Percentiles rank a stretch among this genome's conserved stretches.
Evolutionary conservation across 2,329 filamentous ascomycete species (phyloP).

Genomic region (Lecanicillium sp.): DNA sequence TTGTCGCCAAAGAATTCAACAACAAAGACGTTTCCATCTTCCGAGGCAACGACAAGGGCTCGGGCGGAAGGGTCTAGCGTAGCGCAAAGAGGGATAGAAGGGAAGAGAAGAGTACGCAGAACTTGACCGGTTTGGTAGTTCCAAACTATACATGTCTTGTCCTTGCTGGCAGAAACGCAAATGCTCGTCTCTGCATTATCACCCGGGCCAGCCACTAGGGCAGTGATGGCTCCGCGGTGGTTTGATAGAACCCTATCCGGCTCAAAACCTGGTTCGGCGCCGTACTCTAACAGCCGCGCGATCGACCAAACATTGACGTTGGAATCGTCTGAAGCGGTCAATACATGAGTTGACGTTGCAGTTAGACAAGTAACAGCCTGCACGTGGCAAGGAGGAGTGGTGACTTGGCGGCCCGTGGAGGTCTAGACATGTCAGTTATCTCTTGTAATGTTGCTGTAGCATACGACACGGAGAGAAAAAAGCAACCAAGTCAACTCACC

Average conservation of each 20-base stretch:
- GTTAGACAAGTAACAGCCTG: constrained; percentile 72
- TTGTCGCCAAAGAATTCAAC: constrained; percentile 61
- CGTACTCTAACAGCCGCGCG: constrained; percentile 57
- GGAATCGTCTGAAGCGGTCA: constrained; percentile 77
- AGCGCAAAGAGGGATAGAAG: constrained; percentile 62
- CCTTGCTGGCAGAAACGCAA: constrained; percentile 73
- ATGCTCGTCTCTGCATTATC: constrained; percentile 64
- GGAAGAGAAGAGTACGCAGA: constrained; percentile 74
- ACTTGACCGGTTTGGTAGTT: constrained; percentile 74
- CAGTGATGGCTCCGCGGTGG: constrained; percentile 67
- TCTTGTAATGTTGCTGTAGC: constrained; percentile 1
- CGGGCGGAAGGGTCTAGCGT: constrained; percentile 75
- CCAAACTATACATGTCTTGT: constrained; percentile 89
- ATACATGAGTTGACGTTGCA: constrained; percentile 61
- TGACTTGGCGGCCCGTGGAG: constrained; percentile 66
- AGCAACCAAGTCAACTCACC: constrained; percentile 48
- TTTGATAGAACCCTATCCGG: constrained; percentile 71
- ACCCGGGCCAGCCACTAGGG: constrained; percentile 55
- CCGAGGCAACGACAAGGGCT: constrained; percentile 71
- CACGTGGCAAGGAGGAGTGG: constrained; percentile 69
- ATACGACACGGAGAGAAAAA: constrained; percentile 12
- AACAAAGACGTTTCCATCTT: constrained; percentile 71
- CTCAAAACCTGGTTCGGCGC: constrained; percentile 48
- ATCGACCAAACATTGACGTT: constrained; percentile 91
- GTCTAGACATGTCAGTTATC: constrained; percentile 35